Base-by-base conservation (phyloP, 192 early-diverging fungal genomes). In the Entomortierella beljakovae region DNA sequence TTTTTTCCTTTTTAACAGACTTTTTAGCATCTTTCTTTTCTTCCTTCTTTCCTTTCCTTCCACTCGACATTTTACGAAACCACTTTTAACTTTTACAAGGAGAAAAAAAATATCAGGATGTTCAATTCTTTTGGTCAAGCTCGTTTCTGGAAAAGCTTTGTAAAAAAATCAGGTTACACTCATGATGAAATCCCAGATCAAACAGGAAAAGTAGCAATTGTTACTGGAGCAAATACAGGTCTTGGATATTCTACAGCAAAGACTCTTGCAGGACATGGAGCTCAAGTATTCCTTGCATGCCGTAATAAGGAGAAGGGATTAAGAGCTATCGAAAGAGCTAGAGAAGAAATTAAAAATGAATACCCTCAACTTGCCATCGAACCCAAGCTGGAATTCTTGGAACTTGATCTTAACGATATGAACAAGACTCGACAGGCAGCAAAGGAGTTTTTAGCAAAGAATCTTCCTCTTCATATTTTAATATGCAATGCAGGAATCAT, bases 201-300 rank as follows among this genome's bases (percentile, higher is more conserved):
- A 13, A 56, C 65, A 6, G 82, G 72, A n/a, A 87, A 83, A 46
- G 60, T 80, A 25, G 73, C 71, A n/a, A 83, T 87, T 25, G 64
- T 87, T 33, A 87, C 86, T 8, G 86, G 86, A 6, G 75, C 72
- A 6, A 87, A 82, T 32, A 64, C 77, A 7, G 86, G 86, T 22
- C 60, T 79, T 23, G 75, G 75, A 10, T 79, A 70, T 37, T 43
- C 43, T 13, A 79, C 75, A 0, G 57, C 75, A 13, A 46, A 56
- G 18, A 60, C 67, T 18, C 57, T 79, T 23, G 67, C 75, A 2
- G 61, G 34, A 10, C 52, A 79, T 42, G 57, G 57, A 2, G 75
- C 75, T 6, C 75, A 70, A 29, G 75, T 79, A 9, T 64, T 79
- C 28, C 5, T 79, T 15, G 58, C 60, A 2, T 59, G 67, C 25